These are phyloP conservation scores for Thraustochytrium striatum DNA, from an alignment of 352 stramenopile species.

Conservation along the genomic window DNA sequence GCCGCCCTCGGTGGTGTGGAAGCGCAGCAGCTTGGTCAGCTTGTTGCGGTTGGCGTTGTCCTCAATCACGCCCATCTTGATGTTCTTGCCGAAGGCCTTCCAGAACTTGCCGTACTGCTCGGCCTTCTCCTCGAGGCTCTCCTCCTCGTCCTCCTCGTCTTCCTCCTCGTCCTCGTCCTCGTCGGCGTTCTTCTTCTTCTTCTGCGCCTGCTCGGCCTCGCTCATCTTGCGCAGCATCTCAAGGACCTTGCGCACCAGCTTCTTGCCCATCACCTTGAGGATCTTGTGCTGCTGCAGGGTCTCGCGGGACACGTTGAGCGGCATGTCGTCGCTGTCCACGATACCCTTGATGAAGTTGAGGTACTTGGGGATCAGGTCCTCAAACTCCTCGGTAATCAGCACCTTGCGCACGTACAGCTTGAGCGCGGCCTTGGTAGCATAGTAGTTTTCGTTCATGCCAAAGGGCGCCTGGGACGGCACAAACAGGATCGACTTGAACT, in stretches of 20 bases:
- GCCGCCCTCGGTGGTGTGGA: slow-evolving; percentile 76
- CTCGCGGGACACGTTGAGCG: slow-evolving; percentile 98
- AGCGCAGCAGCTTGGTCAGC: slow-evolving; percentile 93
- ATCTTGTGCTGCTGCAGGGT: slow-evolving; percentile 99
- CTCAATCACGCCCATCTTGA: slow-evolving; percentile 99
- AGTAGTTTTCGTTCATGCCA: slow-evolving; percentile 82
- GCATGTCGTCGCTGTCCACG: slow-evolving; percentile 97
- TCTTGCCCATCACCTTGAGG: slow-evolving; percentile 98
- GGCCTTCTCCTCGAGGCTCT: slow-evolving; percentile 60
- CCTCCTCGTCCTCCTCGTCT: slow-evolving; percentile 60
- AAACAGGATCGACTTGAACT: slow-evolving; percentile 99
- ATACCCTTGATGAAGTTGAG: slow-evolving; percentile 98
- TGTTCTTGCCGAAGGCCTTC: slow-evolving; percentile 92
- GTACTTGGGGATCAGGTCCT: slow-evolving; percentile 95
- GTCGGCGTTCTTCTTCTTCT: slow-evolving; percentile 58
- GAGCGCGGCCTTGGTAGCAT: slow-evolving; percentile 83
- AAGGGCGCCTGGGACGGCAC: slow-evolving; percentile 77
- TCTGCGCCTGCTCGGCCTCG: slow-evolving; percentile 58
- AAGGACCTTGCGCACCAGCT: slow-evolving; percentile 97
- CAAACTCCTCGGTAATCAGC: slow-evolving; percentile 95
- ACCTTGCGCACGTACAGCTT: slow-evolving; percentile 99
- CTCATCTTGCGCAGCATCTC: slow-evolving; percentile 95
- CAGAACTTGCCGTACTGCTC: slow-evolving; percentile 93
- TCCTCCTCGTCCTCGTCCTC: slow-evolving; percentile 60
- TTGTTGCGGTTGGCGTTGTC: slow-evolving; percentile 89